Conservation (phyloP, 2,329 filamentous ascomycete species). For the Ceratocystiopsis minuta region DNA sequence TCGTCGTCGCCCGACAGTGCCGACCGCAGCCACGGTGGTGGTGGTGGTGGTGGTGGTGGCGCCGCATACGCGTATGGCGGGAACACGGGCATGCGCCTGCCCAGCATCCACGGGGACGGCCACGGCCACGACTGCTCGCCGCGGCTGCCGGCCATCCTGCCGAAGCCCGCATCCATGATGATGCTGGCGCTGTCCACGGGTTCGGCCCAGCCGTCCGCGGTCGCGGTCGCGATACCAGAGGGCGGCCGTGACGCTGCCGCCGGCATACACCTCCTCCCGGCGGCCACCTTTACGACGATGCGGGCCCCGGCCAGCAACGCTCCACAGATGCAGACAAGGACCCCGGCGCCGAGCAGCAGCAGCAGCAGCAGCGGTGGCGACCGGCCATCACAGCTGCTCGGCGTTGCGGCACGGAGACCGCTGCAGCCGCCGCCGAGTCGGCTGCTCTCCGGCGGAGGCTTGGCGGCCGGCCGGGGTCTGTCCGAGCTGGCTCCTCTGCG, state of each 20-base stretch:
- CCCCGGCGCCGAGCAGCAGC: no score
- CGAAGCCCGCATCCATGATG: slow-evolving; percentile 39
- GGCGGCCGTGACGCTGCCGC: slow-evolving; percentile 10
- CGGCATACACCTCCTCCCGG: slow-evolving; percentile 26
- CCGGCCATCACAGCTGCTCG: no score
- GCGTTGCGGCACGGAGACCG: slow-evolving; percentile 1
- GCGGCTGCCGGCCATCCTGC: slow-evolving; percentile 43
- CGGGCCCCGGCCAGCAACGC: slow-evolving; percentile 12
- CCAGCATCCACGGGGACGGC: slow-evolving; percentile 12
- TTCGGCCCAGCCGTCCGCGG: no score
- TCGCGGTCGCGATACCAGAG: no score
- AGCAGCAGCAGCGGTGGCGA: no score
- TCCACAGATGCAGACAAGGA: neutral
- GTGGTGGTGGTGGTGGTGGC: no score
- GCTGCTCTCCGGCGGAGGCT: no score
- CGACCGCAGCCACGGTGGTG: slow-evolving; percentile 17
- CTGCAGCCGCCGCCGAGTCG: neutral
- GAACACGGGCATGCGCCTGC: neutral
- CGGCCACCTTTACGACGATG: slow-evolving; percentile 20
- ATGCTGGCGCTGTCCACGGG: slow-evolving; percentile 21
- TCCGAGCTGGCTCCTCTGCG: no score
- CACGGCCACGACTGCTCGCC: slow-evolving; percentile 25
- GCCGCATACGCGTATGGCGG: neutral
- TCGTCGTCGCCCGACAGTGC: slow-evolving; percentile 28
- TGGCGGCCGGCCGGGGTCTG: no score